A percentile compares a stretch with the other conserved stretches of the same genome.
These are phyloP conservation scores for Boletellus ananas DNA, from an alignment of 768 basidiomycete species.

Conservation along the genomic window DNA sequence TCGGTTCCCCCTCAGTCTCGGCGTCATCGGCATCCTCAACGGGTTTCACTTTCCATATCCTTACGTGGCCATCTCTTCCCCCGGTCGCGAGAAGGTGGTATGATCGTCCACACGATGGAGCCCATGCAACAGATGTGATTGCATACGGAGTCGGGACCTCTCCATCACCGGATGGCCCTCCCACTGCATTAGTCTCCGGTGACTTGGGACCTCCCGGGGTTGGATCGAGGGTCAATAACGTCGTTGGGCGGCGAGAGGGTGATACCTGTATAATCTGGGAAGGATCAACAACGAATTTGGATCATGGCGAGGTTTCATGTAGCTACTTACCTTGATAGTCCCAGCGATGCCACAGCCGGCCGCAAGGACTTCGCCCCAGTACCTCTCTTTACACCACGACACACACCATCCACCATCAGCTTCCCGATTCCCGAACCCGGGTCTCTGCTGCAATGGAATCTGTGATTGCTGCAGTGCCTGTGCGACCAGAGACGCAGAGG, in stretches of 20 bases:
- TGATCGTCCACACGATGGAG: conserved; percentile 88
- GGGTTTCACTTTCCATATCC: conserved; percentile 85
- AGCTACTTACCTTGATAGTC: conserved; percentile 61
- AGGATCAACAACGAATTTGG: conserved; percentile 1
- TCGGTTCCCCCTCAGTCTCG: conserved; percentile 40
- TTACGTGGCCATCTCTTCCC: conserved; percentile 78
- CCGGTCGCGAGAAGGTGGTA: conserved; percentile 95
- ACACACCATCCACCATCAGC: conserved; percentile 92
- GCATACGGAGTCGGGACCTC: conserved; percentile 49
- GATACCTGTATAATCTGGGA: conserved; percentile 71
- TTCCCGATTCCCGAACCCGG: conserved; percentile 61
- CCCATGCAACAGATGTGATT: conserved; percentile 87
- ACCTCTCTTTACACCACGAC: conserved; percentile 93
- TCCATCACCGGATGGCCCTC: conserved; percentile 26
- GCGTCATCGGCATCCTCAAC: conserved; percentile 42
- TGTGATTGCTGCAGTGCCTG: conserved; percentile 58
- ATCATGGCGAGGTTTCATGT: not conserved
- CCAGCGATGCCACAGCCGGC: conserved; percentile 70
- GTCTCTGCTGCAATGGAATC: conserved; percentile 32
- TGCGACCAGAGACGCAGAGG: conserved; percentile 56
- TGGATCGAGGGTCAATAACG: conserved; percentile 54
- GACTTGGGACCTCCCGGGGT: conserved; percentile 28
- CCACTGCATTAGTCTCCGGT: conserved; percentile 20
- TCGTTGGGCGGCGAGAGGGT: conserved; percentile 60
- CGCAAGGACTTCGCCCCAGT: conserved; percentile 92